phyloP scores from a whole-genome alignment of 192 early-diverging fungal genomes.

The Coemansia sp. region DNA sequence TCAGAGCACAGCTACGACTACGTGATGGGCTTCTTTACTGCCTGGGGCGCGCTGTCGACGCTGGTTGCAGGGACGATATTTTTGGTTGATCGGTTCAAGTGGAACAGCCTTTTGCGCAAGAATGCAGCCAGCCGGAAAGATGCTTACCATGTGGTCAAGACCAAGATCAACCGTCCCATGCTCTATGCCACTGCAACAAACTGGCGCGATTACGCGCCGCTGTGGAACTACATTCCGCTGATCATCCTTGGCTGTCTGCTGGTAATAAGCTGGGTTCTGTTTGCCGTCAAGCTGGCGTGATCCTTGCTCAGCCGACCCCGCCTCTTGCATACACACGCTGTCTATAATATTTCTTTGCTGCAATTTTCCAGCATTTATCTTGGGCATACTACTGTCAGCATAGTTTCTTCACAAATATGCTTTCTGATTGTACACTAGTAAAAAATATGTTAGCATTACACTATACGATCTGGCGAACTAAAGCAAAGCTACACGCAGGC shows the following conservation, averaged over 20 bases:
- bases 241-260: slow-evolving; percentile 22
- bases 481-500: too few relatives aligned
- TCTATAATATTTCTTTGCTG: background rate
- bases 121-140: slow-evolving; percentile 19
- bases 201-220: slow-evolving; percentile 36
- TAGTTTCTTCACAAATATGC: background rate
- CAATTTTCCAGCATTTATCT: background rate
- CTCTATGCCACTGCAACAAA: slow-evolving; percentile 32
- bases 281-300: slow-evolving; percentile 48
- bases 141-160: slow-evolving; percentile 28
- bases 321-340: background rate
- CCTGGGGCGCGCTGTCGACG: slow-evolving; percentile 47
- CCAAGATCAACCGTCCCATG: slow-evolving; percentile 37
- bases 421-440: background rate
- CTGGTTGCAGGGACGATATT: slow-evolving; percentile 31
- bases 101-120: slow-evolving; percentile 35
- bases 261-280: slow-evolving; percentile 45
- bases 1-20: slow-evolving; percentile 49
- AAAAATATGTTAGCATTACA: too few relatives aligned
- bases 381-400: background rate
- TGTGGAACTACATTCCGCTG: slow-evolving; percentile 46
- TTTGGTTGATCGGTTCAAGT: slow-evolving; percentile 38
- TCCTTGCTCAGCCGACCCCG: background rate
- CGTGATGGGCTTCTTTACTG: slow-evolving; percentile 51
- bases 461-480: too few relatives aligned